Percentiles rank a stretch among this genome's conserved stretches.
Evolutionary conservation across 2,329 filamentous ascomycete species (phyloP).

Genomic region (Aspergillus phoenicis): DNA sequence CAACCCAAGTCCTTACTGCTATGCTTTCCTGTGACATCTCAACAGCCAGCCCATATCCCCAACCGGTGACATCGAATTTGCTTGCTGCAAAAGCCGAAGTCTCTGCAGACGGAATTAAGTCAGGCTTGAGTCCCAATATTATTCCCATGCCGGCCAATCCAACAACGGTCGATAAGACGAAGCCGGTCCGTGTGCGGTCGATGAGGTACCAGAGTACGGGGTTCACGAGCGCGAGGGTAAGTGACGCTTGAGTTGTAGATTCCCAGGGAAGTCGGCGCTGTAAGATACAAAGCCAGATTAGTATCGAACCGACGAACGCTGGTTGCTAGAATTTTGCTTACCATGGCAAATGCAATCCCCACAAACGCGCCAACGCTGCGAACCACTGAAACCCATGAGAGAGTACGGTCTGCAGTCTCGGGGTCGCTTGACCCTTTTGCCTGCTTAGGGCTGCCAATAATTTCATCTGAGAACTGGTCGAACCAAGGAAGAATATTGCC

Average conservation of each 20-base stretch:
- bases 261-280: conserved; percentile 90
- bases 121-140: conserved; percentile 73
- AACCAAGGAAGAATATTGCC: conserved; percentile 83
- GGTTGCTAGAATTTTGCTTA: conserved; percentile 50
- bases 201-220: conserved; percentile 95
- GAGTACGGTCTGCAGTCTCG: conserved; percentile 32
- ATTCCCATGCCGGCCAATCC: conserved; percentile 73
- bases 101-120: conserved; percentile 69
- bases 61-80: conserved; percentile 32
- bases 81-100: conserved; percentile 34
- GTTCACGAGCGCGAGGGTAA: conserved; percentile 87
- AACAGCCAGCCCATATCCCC: conserved; percentile 34
- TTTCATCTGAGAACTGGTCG: conserved; percentile 71
- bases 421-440: conserved; percentile 33
- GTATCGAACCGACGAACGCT: background rate
- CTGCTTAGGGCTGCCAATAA: conserved; percentile 36
- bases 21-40: conserved; percentile 54
- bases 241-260: conserved; percentile 88
- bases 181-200: conserved; percentile 83
- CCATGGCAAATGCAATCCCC: conserved; percentile 78
- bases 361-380: conserved; percentile 71
- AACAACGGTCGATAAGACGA: conserved; percentile 74
- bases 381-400: conserved; percentile 70
- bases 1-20: conserved; percentile 78
- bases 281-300: conserved; percentile 22